A percentile compares a stretch with the other conserved stretches of the same genome.
Evolutionary conservation across 2,329 filamentous ascomycete genomes (phyloP).

Genomic region (Aschersonia sp.): DNA sequence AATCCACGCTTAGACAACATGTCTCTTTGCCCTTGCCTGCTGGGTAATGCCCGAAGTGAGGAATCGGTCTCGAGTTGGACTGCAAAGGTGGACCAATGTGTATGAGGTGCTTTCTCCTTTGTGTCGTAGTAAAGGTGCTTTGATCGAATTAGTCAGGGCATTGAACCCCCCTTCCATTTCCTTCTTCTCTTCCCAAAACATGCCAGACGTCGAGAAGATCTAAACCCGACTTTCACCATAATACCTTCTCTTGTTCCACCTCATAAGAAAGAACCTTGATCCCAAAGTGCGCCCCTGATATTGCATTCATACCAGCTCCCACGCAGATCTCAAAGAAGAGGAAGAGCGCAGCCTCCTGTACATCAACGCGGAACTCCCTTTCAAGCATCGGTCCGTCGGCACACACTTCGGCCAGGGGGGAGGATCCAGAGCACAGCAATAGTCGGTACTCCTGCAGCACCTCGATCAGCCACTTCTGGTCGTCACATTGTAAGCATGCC

Average conservation of each 20-base stretch:
- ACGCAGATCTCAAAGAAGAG: too few relatives aligned
- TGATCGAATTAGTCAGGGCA: background rate
- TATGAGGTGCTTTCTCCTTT: slow-evolving; percentile 2
- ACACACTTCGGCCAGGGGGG: background rate
- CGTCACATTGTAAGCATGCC: background rate
- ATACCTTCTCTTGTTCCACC: background rate
- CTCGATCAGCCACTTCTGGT: background rate
- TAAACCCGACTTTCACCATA: background rate
- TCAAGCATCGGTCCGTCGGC: background rate
- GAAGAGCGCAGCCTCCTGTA: too few relatives aligned
- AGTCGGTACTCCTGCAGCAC: background rate
- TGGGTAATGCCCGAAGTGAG: background rate
- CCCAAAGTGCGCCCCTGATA: too few relatives aligned
- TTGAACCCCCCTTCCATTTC: background rate
- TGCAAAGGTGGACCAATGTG: background rate
- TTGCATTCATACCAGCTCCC: too few relatives aligned
- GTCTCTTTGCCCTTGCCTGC: background rate
- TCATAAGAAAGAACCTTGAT: too few relatives aligned
- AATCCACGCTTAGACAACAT: slow-evolving; percentile 9
- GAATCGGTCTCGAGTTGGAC: background rate
- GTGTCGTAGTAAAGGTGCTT: too few relatives aligned
- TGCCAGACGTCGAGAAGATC: background rate
- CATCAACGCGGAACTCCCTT: too few relatives aligned
- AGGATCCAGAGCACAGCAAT: background rate
- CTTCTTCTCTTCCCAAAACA: background rate